A percentile compares a stretch with the other conserved stretches of the same genome.
These are phyloP conservation scores for Periconia macrospinosa DNA, from an alignment of 2,329 filamentous ascomycete species.

Conservation along the genomic window DNA sequence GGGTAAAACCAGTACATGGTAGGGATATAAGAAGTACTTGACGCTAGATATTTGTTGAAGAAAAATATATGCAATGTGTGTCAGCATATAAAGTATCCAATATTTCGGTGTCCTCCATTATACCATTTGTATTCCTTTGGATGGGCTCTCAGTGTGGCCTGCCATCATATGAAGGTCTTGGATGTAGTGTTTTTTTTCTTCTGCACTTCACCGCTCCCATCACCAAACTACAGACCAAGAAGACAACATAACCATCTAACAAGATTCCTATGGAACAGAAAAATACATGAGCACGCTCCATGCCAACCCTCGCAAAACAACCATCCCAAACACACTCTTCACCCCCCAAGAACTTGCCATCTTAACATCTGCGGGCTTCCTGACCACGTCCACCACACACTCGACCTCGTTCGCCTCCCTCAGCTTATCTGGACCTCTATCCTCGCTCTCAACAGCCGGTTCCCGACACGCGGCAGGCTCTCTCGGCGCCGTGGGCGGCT, in stretches of 20 bases:
- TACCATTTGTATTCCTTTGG: too few relatives aligned
- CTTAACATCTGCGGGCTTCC: slow-evolving; percentile 67
- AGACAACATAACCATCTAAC: slow-evolving; percentile 10
- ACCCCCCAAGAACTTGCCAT: slow-evolving; percentile 54
- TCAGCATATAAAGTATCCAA: too few relatives aligned
- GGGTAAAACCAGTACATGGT: too few relatives aligned
- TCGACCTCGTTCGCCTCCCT: slow-evolving; percentile 10
- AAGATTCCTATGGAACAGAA: slow-evolving; percentile 17
- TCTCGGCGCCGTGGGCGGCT: slow-evolving; percentile 68
- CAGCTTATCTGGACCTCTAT: slow-evolving; percentile 42
- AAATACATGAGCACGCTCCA: slow-evolving; percentile 58
- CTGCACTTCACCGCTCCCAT: not conserved
- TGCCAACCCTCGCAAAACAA: slow-evolving; percentile 53
- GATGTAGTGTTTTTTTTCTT: not conserved
- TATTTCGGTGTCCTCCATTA: too few relatives aligned
- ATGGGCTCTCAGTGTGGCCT: too few relatives aligned
- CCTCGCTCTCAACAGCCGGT: slow-evolving; percentile 63
- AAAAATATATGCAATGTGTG: too few relatives aligned
- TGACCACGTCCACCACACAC: slow-evolving; percentile 54
- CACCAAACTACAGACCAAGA: not conserved
- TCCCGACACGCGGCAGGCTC: slow-evolving; percentile 69
- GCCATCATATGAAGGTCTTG: too few relatives aligned
- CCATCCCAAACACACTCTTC: slow-evolving; percentile 47
- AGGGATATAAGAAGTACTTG: too few relatives aligned
- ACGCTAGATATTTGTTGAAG: too few relatives aligned